Conservation (phyloP, 108 stramenopile genomes). For the Nannochloropsis salina region DNA sequence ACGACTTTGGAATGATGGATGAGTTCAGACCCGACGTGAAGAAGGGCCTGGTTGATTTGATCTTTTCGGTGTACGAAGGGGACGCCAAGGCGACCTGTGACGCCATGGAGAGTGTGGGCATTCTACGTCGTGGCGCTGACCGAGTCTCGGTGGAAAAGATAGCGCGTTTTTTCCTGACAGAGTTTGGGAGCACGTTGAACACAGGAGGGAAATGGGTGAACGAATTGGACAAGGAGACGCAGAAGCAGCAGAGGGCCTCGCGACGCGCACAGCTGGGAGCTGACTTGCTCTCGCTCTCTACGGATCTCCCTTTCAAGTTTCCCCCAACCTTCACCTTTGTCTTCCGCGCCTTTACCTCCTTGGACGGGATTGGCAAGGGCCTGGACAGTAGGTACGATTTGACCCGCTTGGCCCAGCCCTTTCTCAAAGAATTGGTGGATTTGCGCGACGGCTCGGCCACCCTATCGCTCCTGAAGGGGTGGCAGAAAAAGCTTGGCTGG, state of each 20-base stretch:
- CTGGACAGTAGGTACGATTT: slow-evolving; percentile 77
- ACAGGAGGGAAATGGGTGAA: slow-evolving; percentile 48
- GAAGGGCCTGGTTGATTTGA: slow-evolving; percentile 35
- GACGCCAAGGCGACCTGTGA: slow-evolving; percentile 79
- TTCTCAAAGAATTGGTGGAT: slow-evolving; percentile 86
- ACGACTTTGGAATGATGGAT: slow-evolving; percentile 94
- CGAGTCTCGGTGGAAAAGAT: slow-evolving; percentile 87
- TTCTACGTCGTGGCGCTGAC: slow-evolving; percentile 79
- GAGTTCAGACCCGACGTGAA: slow-evolving; percentile 60
- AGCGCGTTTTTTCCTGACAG: slow-evolving; percentile 83
- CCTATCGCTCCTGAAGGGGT: slow-evolving; percentile 44
- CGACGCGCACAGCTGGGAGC: slow-evolving; percentile 48
- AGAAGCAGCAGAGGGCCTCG: slow-evolving; percentile 66
- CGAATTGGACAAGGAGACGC: slow-evolving; percentile 46
- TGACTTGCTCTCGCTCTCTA: slow-evolving; percentile 49
- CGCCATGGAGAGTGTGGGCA: slow-evolving; percentile 91
- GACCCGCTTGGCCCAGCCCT: slow-evolving; percentile 85
- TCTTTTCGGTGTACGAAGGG: slow-evolving; percentile 51
- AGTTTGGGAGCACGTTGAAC: slow-evolving; percentile 75
- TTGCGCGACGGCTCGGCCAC: slow-evolving; percentile 53
- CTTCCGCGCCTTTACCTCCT: slow-evolving; percentile 88
- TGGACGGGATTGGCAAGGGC: slow-evolving; percentile 94
- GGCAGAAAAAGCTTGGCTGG: slow-evolving; percentile 32
- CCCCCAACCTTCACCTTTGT: slow-evolving; percentile 94
- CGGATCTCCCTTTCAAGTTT: slow-evolving; percentile 70